Base-by-base conservation (phyloP, 192 early-diverging fungal species). In the Diversispora epigaea region DNA sequence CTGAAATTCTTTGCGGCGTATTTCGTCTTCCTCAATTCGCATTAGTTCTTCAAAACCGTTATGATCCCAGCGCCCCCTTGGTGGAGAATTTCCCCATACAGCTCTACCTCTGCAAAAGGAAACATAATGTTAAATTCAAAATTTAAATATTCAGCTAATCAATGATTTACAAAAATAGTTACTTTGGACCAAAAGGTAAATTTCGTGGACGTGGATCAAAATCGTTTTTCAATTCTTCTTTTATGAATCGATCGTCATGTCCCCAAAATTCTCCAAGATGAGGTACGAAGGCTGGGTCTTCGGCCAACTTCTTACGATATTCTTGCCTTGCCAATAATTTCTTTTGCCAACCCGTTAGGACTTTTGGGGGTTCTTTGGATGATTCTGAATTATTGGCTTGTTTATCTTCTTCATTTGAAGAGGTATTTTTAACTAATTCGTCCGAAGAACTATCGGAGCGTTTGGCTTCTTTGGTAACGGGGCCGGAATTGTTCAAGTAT, bases 231-330 rank as follows among this genome's bases (percentile, higher is more conserved):
- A 87, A 45, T 32, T 80, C 80, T 73, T 83, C 86, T 6, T 80
- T 83, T 64, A 84, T 77, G 68, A 82, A 87, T 25, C 86, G 84
- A 69, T 87, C 86, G 77, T 87, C 86, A 66, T 87, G 86, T 39
- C 84, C 82, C 86, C 86, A 87, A 57, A 87, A 87, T 65, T 84
- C 80, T 8, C 86, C 86, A 39, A 87, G 81, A 65, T 85, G 84
- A 15, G 86, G 86, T 14, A 85, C 84, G 65, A 87, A 87, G 6
- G 84, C 82, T 6, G 86, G 86, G 71, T 87, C 86, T 54, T 87
- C 84, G 25, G 79, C 84, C 41, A 87, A 63, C 47, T 85, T 87
- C 58, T 80, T 82, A 44, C 86, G 76, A 65, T 87, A 87, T 71
- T 87, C 86, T 45, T 80, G 81, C 22, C 84, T 75, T 65, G 82